Evolutionary conservation across 257 asterid genomes (phyloP), one percentile per base, ranked within the genome.

Genomic region (Schizonepeta tenuifolia): DNA sequence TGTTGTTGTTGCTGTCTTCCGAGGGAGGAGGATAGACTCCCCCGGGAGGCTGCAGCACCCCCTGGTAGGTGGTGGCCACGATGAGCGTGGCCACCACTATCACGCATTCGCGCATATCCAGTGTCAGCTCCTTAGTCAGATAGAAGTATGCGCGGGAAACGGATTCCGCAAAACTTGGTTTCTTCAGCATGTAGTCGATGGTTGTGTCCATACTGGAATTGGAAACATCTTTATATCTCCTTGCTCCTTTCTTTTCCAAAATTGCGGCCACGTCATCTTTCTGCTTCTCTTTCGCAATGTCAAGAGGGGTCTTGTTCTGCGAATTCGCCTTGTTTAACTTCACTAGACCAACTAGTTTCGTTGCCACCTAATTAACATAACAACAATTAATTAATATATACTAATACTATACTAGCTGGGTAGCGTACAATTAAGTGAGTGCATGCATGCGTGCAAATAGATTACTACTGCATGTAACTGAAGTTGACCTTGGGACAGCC

Each of bases 11-110:
- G n/a, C n/a, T n/a, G 6, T 31, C 36, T 31, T 31, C 36, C 36
- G 7, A 2, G 33, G 40, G 41, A 36, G 64, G 64, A 26, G 60
- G 67, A 13, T 33, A 77, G 7, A 77, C 12, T 18, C 81, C 73
- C 54, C 72, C 78, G 17, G 69, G 78, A 14, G 81, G 77, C 28
- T 71, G 77, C 51, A 68, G 71, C 13, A 75, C 70, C n/a, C 38
- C 76, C 31, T 61, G 65, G 59, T 76, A 76, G 33, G 76, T 69
- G 67, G 80, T 66, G 54, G 80, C 47, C 61, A 46, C 36, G 61
- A 76, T 61, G 0, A 76, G 72, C 13, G 41, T 62, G 31, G 80
- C 76, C 3, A 69, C 71, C 17, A 69, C 75, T 3, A 76, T 14
- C 14, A 76, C 13, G 51, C 26, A 28, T 53, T 35, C 51, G 24